These are phyloP conservation scores for Plectranthus barbatus DNA, from an alignment of 257 asterid species.

Conservation along the genomic window DNA sequence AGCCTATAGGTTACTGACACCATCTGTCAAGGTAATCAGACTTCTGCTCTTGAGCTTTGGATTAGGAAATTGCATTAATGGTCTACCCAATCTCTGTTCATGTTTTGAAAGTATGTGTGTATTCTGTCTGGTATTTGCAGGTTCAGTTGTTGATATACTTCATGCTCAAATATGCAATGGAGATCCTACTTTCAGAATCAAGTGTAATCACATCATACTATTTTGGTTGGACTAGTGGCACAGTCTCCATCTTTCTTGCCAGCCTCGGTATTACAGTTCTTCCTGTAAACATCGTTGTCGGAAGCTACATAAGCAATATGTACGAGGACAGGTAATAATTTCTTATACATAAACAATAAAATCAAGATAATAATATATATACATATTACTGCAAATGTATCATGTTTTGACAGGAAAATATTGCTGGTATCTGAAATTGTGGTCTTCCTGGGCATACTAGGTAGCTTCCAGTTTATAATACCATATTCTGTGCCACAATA, in stretches of 20 bases:
- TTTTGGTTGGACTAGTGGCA: constrained; percentile 83
- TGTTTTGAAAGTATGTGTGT: not conserved
- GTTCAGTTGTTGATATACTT: constrained; percentile 94
- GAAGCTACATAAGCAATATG: constrained; percentile 94
- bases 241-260: constrained; percentile 81
- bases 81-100: not conserved
- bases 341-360: not conserved
- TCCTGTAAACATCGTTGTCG: constrained; percentile 77
- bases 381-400: not conserved
- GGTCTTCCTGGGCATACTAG: constrained; percentile 70
- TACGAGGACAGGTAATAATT: constrained; percentile 96
- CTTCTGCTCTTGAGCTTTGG: too few species aligned
- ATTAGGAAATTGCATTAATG: too few species aligned
- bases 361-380: not conserved
- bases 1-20: constrained; percentile 87
- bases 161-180: constrained; percentile 98
- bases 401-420: constrained; percentile 66
- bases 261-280: constrained; percentile 91
- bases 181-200: constrained; percentile 90
- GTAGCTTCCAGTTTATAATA: constrained; percentile 62
- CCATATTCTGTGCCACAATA: constrained; percentile 79
- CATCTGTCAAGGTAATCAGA: constrained; percentile 83
- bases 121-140: constrained; percentile 35
- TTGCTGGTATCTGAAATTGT: constrained; percentile 80
- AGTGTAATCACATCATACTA: constrained; percentile 86